A percentile compares a stretch with the other conserved stretches of the same genome.
These are phyloP conservation scores for Saturnispora gosingensis DNA, from an alignment of 805 yeast species.

Conservation along the genomic window DNA sequence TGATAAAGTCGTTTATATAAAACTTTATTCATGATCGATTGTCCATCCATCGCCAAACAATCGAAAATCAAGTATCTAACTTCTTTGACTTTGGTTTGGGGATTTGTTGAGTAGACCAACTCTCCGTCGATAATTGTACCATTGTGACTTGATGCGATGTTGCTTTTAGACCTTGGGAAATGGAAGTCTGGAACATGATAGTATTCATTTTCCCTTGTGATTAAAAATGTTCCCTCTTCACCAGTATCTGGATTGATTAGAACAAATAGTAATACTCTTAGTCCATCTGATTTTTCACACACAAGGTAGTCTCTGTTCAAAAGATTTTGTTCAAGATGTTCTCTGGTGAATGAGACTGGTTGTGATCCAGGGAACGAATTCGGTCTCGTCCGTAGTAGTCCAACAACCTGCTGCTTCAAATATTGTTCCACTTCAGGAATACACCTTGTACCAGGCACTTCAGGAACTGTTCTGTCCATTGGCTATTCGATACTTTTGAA, in stretches of 20 bases:
- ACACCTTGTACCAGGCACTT: conserved; percentile 75
- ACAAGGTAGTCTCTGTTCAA: conserved; percentile 74
- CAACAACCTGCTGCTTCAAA: conserved; percentile 58
- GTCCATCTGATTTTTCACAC: conserved; percentile 93
- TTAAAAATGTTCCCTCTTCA: conserved; percentile 82
- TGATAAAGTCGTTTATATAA: conserved; percentile 81
- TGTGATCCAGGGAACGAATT: conserved; percentile 83
- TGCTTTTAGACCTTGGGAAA: conserved; percentile 51
- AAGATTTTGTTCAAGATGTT: conserved; percentile 57
- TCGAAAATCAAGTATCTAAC: conserved; percentile 83
- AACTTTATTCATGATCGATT: conserved; percentile 56
- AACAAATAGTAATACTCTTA: conserved; percentile 69
- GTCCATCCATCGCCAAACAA: conserved; percentile 76
- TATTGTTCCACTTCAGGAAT: conserved; percentile 63
- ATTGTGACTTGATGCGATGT: conserved; percentile 56
- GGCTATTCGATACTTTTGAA: neutral
- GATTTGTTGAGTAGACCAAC: conserved; percentile 61
- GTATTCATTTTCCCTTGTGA: conserved; percentile 84
- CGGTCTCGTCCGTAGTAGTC: conserved; percentile 46
- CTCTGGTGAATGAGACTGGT: conserved; percentile 81
- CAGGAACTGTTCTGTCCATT: conserved; percentile 52
- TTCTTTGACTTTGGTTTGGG: conserved; percentile 48
- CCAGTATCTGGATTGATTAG: conserved; percentile 52
- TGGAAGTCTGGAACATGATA: conserved; percentile 75
- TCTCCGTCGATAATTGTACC: conserved; percentile 95